Percentiles rank a stretch among this genome's conserved stretches.
These are phyloP conservation scores for Schizophyllum commune DNA, from an alignment of 1,284 basidiomycete species.

Conservation along the genomic window DNA sequence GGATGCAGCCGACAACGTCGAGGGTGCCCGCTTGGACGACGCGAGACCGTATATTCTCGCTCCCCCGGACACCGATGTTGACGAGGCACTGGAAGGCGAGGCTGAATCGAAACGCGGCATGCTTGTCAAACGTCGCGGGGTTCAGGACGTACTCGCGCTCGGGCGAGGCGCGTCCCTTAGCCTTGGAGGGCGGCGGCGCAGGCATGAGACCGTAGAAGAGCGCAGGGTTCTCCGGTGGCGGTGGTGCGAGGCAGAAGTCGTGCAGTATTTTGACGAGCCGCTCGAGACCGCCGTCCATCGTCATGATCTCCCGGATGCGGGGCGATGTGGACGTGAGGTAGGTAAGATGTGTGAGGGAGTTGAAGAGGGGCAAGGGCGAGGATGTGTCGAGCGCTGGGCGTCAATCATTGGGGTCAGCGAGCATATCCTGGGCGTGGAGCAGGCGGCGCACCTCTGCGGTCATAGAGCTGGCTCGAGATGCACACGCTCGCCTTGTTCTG, in stretches of 20 bases:
- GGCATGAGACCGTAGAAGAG: constrained; percentile 62
- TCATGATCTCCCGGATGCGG: constrained; percentile 96
- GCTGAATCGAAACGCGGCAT: constrained; percentile 80
- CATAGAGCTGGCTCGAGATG: constrained; percentile 92
- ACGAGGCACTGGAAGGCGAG: constrained; percentile 97
- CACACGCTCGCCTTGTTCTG: constrained; percentile 95
- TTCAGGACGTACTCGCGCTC: constrained; percentile 53
- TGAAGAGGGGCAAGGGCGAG: constrained; percentile 87
- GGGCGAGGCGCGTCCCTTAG: constrained; percentile 30
- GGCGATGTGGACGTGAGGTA: constrained; percentile 98
- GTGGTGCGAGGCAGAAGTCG: constrained; percentile 75
- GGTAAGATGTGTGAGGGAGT: constrained; percentile 94
- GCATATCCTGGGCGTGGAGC: not conserved
- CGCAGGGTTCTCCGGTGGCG: constrained; percentile 66
- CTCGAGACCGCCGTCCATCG: constrained; percentile 94
- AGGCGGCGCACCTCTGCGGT: constrained; percentile 75
- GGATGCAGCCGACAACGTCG: constrained; percentile 89
- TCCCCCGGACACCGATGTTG: constrained; percentile 97
- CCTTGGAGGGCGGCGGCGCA: constrained; percentile 35
- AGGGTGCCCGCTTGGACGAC: constrained; percentile 96
- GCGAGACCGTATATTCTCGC: constrained; percentile 82
- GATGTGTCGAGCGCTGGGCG: constrained; percentile 85
- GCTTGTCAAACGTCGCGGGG: constrained; percentile 69
- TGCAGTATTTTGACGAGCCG: constrained; percentile 90
- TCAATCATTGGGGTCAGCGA: not conserved